Conservation (phyloP, 2,329 filamentous ascomycete genomes). For the Talaromyces sp. region DNA sequence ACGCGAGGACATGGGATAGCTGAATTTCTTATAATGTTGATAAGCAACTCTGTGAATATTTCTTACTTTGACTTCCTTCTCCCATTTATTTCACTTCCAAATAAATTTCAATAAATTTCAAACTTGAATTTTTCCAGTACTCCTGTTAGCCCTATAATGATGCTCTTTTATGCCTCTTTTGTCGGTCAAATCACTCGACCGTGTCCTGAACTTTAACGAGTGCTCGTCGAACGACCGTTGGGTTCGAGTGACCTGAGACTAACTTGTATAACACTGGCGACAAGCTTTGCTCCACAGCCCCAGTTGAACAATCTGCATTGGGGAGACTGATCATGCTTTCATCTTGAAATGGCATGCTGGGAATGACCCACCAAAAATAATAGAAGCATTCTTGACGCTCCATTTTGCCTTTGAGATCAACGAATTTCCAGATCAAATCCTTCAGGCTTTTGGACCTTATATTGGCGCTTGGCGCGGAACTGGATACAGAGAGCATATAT, state of each 20-base stretch:
- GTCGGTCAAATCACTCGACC: neutral
- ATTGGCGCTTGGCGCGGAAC: neutral
- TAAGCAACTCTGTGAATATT: too few species aligned
- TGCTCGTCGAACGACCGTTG: conserved; percentile 10
- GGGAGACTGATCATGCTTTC: conserved; percentile 10
- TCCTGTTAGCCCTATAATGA: too few species aligned
- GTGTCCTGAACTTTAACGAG: conserved; percentile 5
- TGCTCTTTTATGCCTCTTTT: neutral
- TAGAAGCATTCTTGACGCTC: conserved; percentile 22
- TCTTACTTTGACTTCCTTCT: too few species aligned
- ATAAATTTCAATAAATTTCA: too few species aligned
- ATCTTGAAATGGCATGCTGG: neutral
- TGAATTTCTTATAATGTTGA: too few species aligned
- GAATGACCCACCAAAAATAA: conserved; percentile 13
- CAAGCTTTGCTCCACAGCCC: conserved; percentile 8
- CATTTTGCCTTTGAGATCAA: conserved; percentile 21
- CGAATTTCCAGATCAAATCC: conserved; percentile 11
- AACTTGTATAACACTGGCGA: conserved; percentile 18
- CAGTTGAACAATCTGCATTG: neutral
- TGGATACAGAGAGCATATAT: neutral
- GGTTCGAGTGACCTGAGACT: neutral
- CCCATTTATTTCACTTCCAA: too few species aligned
- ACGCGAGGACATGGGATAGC: too few species aligned
- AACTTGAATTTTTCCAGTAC: too few species aligned
- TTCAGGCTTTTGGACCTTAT: conserved; percentile 6